These are phyloP conservation scores for Neurospora hispaniola DNA, from an alignment of 495 filamentous ascomycete genomes.

Conservation along the genomic window DNA sequence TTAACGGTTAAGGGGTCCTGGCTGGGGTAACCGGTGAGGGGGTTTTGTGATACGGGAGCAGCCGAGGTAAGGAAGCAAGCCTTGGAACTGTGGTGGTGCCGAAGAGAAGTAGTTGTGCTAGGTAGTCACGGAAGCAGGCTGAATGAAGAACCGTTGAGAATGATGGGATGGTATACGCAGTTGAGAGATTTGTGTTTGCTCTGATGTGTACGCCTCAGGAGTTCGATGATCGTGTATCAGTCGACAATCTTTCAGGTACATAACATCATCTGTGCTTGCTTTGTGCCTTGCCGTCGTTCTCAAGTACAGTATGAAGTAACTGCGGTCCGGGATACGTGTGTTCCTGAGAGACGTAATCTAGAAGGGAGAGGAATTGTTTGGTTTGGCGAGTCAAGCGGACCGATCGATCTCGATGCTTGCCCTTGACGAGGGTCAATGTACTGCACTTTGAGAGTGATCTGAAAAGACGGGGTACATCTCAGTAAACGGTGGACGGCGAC, in stretches of 20 bases:
- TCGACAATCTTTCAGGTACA: background rate
- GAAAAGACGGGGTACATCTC: background rate
- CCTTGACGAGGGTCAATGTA: background rate
- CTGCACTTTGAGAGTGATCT: background rate
- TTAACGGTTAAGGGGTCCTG: background rate
- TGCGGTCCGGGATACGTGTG: background rate
- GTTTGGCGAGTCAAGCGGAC: background rate
- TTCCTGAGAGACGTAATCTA: background rate
- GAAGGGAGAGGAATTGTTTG: background rate
- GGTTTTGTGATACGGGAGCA: background rate
- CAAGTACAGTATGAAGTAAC: background rate
- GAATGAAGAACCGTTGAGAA: background rate
- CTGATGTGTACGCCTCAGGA: background rate
- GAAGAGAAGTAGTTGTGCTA: background rate
- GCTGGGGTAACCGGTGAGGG: background rate
- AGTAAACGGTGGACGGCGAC: background rate
- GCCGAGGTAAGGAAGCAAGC: slow-evolving; percentile 2
- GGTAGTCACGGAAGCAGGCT: background rate
- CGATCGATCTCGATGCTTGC: background rate
- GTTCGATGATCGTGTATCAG: background rate
- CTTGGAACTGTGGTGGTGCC: background rate
- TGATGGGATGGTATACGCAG: background rate
- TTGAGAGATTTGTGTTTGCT: background rate
- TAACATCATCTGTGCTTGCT: background rate
- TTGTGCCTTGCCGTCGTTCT: background rate